Conservation (phyloP, 495 filamentous ascomycete genomes). For the Filosporella fistucella region DNA sequence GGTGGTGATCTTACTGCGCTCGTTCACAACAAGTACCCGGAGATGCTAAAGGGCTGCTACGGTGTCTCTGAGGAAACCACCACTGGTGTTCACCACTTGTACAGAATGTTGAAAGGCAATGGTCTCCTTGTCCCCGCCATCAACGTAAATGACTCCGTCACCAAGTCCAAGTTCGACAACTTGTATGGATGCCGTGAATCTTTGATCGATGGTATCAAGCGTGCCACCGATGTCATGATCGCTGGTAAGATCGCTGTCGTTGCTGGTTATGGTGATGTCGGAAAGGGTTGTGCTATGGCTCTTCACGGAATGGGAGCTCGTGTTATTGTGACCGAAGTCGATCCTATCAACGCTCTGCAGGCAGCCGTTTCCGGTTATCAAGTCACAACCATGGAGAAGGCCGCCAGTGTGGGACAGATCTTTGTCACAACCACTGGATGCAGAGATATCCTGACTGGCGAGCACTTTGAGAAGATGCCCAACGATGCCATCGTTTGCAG, state of each 20-base stretch:
- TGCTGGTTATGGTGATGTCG: conserved; percentile 97
- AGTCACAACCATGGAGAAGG: conserved; percentile 97
- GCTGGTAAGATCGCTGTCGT: conserved; percentile 97
- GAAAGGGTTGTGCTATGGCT: conserved; percentile 96
- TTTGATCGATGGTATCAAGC: conserved; percentile 98
- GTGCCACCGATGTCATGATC: conserved; percentile 99
- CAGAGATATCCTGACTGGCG: conserved; percentile 89
- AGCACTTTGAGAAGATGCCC: conserved; percentile 95
- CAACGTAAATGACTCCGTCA: conserved; percentile 75
- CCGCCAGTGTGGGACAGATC: conserved; percentile 79
- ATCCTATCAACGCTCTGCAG: conserved; percentile 99
- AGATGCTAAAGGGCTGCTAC: conserved; percentile 95
- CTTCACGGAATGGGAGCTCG: conserved; percentile 96
- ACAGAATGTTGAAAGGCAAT: conserved; percentile 92
- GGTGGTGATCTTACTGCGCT: conserved; percentile 96
- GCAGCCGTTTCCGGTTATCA: conserved; percentile 96
- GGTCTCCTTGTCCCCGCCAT: conserved; percentile 91
- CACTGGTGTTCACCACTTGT: conserved; percentile 98
- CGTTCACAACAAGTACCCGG: conserved; percentile 96
- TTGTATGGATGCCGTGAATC: conserved; percentile 99
- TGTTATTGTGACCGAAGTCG: conserved; percentile 93
- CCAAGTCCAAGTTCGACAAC: conserved; percentile 99
- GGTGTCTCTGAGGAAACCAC: conserved; percentile 99
- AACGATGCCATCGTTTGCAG: conserved; percentile 99
- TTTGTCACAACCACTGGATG: conserved; percentile 99